Base-by-base conservation (phyloP, 352 stramenopile genomes). In the Pythium coloratum region DNA sequence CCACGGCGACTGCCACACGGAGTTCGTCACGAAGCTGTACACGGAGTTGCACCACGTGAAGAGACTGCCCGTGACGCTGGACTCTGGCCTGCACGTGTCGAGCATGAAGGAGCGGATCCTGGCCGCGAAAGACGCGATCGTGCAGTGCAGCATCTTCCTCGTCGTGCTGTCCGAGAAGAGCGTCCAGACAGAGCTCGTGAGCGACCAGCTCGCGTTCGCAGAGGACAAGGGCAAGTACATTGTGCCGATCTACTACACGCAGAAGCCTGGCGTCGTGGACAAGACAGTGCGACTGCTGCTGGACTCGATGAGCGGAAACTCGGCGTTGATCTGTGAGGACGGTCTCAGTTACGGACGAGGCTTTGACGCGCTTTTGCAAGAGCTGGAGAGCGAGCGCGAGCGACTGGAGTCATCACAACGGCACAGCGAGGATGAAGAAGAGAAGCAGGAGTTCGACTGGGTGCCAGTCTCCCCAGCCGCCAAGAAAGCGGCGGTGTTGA, bases 141-240 rank as follows among this genome's bases (percentile, higher is more conserved):
- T 92, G 8, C 78, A 89, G 49, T 83, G 84, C 66, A 72, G 76
- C 1, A 71, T 90, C 13, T 86, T 94, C 62, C 61, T 95, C 24
- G 84, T 92, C 30, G 78, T 95, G 38, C 69, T 93, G 12, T 93
- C 87, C 20, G 77, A 86, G 53, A 78, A 89, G 30, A 91, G 77
- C 64, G 82, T 85, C 55, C 87, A 89, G 70, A 92, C 81, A 6
- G 86, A 95, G 62, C 72, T 95, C 24, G 80, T 95, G 55, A 92
- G 84, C 66, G 84, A 92, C 67, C 84, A 94, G 70, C 66, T 92
- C n/a, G 86, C 82, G 18, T 94, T 92, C 59, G 86, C 84, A 2
- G 84, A 92, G 67, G 86, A 94, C 65, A 91, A 91, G 62, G 86
- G 81, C 55, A 92, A 91, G 73, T 70, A 69, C 30, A 87, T 93